A percentile compares a stretch with the other conserved stretches of the same genome.
These are phyloP conservation scores for Plenodomus lindquistii DNA, from an alignment of 2,329 filamentous ascomycete species.

Conservation along the genomic window DNA sequence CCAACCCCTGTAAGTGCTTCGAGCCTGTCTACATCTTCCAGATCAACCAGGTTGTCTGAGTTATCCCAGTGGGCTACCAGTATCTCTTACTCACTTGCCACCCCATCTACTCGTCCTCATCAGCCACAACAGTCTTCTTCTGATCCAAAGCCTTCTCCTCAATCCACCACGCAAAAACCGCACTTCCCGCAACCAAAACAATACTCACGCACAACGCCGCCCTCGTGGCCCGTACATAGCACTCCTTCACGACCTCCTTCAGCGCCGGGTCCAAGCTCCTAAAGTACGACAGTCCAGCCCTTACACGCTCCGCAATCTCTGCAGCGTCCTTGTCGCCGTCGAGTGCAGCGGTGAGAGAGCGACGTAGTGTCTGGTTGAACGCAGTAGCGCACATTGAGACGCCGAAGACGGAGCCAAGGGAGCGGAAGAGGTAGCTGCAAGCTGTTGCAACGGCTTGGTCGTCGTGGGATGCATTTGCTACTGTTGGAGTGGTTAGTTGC, in stretches of 20 bases:
- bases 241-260: conserved; percentile 63
- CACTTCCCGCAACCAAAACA: conserved; percentile 55
- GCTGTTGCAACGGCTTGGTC: conserved; percentile 78
- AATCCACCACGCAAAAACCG: conserved; percentile 51
- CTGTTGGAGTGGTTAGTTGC: conserved; percentile 19
- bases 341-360: conserved; percentile 58
- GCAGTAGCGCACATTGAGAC: conserved; percentile 72
- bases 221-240: conserved; percentile 64
- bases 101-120: not conserved
- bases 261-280: conserved; percentile 64
- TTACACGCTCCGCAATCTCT: conserved; percentile 69
- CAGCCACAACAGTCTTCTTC: not conserved
- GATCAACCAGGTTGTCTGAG: too few species aligned
- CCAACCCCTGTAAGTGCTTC: too few species aligned
- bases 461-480: conserved; percentile 67
- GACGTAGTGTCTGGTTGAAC: conserved; percentile 69
- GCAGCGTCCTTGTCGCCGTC: conserved; percentile 62
- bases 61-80: too few species aligned
- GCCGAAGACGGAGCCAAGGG: conserved; percentile 67
- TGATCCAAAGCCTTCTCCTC: conserved; percentile 45
- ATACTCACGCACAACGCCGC: conserved; percentile 57
- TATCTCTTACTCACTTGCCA: not conserved
- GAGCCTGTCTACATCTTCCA: too few species aligned
- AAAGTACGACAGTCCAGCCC: conserved; percentile 72
- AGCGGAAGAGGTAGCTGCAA: conserved; percentile 80